Evolutionary conservation across 1,284 basidiomycete genomes (phyloP), one percentile per base, ranked within the genome.

Genomic region (Ganoderma lucidum): DNA sequence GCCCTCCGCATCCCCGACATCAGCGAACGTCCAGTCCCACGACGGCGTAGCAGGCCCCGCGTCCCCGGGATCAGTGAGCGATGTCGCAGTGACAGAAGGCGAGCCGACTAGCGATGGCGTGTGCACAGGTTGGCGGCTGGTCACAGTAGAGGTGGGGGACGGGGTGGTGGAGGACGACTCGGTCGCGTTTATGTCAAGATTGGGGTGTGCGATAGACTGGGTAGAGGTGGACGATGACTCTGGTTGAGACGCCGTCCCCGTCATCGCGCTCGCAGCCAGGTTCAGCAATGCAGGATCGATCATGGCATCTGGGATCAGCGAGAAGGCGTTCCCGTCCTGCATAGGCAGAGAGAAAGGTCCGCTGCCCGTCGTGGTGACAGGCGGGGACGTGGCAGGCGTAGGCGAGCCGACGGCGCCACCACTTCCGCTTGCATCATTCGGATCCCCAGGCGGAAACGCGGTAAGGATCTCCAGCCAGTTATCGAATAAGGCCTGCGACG

Each of bases 271-370:
- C 45, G 67, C 5, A 1, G 79, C 75, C 41, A 80, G 63, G 41
- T 75, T 79, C 37, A 84, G 68, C 35, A 85, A 67, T 1, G 74
- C 65, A 4, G 83, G 83, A 68, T 84, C 84, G 35, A 84, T 83
- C 63, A 78, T 65, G 15, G 70, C 72, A 62, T 79, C 78, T 12
- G 77, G 67, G 62, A 75, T 70, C 15, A 39, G 67, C 51, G 61
- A 59, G 17, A 65, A 19, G 15, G 58, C 1, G 28, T 44, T 32
- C 15, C 53, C 35, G 14, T 61, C 28, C 44, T 45, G n/a, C 56
- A 59, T 14, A 8, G 35, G 8, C 4, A 45, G 32, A 53, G 64
- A 60, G 30, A 32, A 59, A 30, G 68, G 28, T 19, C 39, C 12
- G 23, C 39, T 51, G 17, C 10, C 19, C 23, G 39, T 39, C 19